Percentiles rank a stretch among this genome's conserved stretches.
phyloP scores from a whole-genome alignment of 768 basidiomycete species.

The Inosperma sp. region DNA sequence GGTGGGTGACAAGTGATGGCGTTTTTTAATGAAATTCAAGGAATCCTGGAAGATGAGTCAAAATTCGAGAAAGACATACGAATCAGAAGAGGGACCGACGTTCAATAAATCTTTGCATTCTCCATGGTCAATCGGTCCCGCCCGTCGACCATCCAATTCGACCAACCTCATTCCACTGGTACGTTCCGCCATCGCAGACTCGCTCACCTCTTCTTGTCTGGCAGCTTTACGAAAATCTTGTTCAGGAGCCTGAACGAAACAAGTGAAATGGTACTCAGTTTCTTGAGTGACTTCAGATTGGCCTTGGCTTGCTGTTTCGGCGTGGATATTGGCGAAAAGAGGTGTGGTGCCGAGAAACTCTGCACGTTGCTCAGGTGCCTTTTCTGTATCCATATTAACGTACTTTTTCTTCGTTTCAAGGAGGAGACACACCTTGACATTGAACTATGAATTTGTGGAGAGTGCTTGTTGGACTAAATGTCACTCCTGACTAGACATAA shows the following conservation, averaged over 20 bases:
- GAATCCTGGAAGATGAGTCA: slow-evolving; percentile 46
- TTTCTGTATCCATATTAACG: slow-evolving; percentile 37
- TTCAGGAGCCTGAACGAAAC: slow-evolving; percentile 70
- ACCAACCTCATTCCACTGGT: slow-evolving; percentile 49
- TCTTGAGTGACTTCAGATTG: slow-evolving; percentile 62
- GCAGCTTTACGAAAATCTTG: slow-evolving; percentile 31
- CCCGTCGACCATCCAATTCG: slow-evolving; percentile 79
- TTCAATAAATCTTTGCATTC: slow-evolving; percentile 53
- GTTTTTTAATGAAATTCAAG: slow-evolving; percentile 54
- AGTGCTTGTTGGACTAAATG: slow-evolving; percentile 51
- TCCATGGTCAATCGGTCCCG: slow-evolving; percentile 78
- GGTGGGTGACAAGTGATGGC: slow-evolving; percentile 52
- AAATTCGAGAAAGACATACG: not conserved
- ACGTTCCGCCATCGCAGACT: slow-evolving; percentile 17
- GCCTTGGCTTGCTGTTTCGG: slow-evolving; percentile 60
- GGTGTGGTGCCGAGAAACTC: slow-evolving; percentile 68
- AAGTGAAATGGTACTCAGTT: slow-evolving; percentile 82
- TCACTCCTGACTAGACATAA: slow-evolving; percentile 47
- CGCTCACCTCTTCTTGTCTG: slow-evolving; percentile 17
- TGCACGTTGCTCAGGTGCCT: slow-evolving; percentile 69
- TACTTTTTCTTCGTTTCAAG: not conserved
- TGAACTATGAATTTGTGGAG: slow-evolving; percentile 63
- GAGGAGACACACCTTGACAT: slow-evolving; percentile 45
- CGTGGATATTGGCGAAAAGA: slow-evolving; percentile 76
- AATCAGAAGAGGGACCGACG: slow-evolving; percentile 31